Evolutionary conservation across 805 yeast species (phyloP).

Genomic region (Kregervanrija pseudodelftensis): DNA sequence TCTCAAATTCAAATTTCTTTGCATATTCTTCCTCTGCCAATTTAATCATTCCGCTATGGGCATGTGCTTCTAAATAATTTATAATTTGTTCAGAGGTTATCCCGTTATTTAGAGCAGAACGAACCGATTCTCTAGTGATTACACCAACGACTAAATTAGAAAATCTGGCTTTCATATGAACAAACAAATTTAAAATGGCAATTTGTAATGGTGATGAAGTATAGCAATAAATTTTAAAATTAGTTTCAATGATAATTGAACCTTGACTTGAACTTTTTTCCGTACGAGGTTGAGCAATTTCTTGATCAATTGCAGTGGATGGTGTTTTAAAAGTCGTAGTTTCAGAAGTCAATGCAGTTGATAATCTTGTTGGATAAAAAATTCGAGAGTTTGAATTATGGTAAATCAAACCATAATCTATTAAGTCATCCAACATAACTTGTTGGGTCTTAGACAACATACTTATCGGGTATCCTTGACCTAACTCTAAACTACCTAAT

Average conservation of each 20-base stretch:
- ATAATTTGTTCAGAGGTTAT: conserved; percentile 94
- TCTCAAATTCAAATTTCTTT: conserved; percentile 60
- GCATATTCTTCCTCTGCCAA: conserved; percentile 62
- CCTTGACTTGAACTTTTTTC: conserved; percentile 34
- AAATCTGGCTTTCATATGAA: conserved; percentile 77
- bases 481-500: conserved; percentile 87
- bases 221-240: conserved; percentile 87
- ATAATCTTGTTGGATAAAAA: conserved; percentile 86
- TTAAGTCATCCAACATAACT: conserved; percentile 79
- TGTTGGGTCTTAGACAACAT: conserved; percentile 74
- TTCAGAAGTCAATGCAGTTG: conserved; percentile 86
- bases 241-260: conserved; percentile 83
- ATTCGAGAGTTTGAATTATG: conserved; percentile 40
- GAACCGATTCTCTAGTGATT: conserved; percentile 83
- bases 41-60: conserved; percentile 85
- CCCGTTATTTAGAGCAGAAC: conserved; percentile 78
- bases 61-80: conserved; percentile 81
- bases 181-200: conserved; percentile 84
- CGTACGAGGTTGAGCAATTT: conserved; percentile 31
- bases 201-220: conserved; percentile 92
- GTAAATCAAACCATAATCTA: conserved; percentile 88
- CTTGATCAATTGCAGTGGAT: conserved; percentile 67
- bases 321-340: conserved; percentile 65
- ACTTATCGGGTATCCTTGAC: conserved; percentile 71
- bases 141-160: conserved; percentile 91